Base-by-base conservation (phyloP, 345 rosid genomes). In the Alliaria petiolata region DNA sequence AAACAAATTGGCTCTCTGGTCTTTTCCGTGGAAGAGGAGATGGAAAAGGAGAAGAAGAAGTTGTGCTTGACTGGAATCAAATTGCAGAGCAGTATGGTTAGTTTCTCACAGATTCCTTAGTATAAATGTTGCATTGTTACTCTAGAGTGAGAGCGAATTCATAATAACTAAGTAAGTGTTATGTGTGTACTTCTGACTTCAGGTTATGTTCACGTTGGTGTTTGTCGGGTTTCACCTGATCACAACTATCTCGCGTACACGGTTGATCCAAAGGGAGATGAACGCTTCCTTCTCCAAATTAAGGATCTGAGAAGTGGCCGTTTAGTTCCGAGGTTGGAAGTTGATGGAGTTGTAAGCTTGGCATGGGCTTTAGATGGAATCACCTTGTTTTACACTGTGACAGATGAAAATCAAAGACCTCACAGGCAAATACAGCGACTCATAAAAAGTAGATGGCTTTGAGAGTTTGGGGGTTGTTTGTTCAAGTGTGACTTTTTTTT, bases 1-100 rank as follows among this genome's bases (percentile, higher is more conserved):
- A 34, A 67, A 68, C 54, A 14, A 78, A 84, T 69, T 83, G 82
- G 89, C 19, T 74, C 58, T 69, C 80, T 39, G 70, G 69, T 58
- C 30, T 85, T 67, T 75, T 81, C 43, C 3, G 22, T 72, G 40
- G 65, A n/a, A n/a, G n/a, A 57, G 77, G 54, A 39, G 75, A 49
- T 28, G 74, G 71, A 4, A 57, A 12, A 58, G 75, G 71, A 17
- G 79, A 46, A 72, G 96, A 92, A 82, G 86, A 93, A 78, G 76
- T 85, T 82, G 79, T 90, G 62, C 96, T 93, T 34, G 97, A 93
- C 70, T 93, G 98, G 98, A 93, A 93, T 70, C 80, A 85, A 66
- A 74, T 87, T 68, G 97, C 98, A 34, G 85, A 90, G 68, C 88
- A 81, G 60, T 69, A 80, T 65, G 98, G 98, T 78, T 69, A 83